Conservation (phyloP, 495 filamentous ascomycete species). For the Delitschia confertaspora region DNA sequence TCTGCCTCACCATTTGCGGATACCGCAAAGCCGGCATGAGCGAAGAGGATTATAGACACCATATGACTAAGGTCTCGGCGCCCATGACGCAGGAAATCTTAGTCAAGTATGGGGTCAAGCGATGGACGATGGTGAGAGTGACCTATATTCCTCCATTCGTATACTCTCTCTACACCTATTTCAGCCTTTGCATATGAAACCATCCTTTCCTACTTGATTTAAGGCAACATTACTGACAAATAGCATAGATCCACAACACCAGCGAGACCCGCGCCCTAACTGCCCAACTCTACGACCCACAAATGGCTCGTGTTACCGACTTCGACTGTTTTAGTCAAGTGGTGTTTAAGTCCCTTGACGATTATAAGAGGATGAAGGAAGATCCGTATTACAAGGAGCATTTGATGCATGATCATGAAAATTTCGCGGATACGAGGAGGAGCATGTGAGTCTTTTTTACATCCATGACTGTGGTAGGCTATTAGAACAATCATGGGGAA, state of each 20-base stretch:
- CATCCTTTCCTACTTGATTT: neutral
- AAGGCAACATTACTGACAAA: neutral
- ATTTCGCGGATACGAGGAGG: constrained; percentile 29
- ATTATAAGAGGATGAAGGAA: constrained; percentile 25
- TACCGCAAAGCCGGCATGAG: constrained; percentile 27
- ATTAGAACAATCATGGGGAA: no score
- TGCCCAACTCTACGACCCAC: constrained; percentile 23
- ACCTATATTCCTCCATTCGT: neutral
- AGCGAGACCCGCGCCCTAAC: constrained; percentile 15
- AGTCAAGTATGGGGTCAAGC: constrained; percentile 26
- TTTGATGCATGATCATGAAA: constrained; percentile 27
- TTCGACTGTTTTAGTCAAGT: constrained; percentile 27
- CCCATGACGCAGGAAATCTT: constrained; percentile 26
- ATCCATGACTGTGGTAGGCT: neutral
- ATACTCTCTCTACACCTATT: neutral
- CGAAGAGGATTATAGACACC: constrained; percentile 15
- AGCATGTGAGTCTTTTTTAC: constrained; percentile 11
- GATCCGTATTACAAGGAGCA: constrained; percentile 27
- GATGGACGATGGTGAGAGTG: constrained; percentile 27
- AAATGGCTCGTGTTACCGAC: constrained; percentile 23
- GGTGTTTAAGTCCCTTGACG: constrained; percentile 21
- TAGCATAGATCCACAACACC: constrained; percentile 26
- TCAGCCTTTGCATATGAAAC: neutral
- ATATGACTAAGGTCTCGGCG: constrained; percentile 14
- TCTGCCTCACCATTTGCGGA: constrained; percentile 41